Evolutionary conservation across 2,329 filamentous ascomycete species (phyloP).

Genomic region (Pseudogymnoascus sp.): DNA sequence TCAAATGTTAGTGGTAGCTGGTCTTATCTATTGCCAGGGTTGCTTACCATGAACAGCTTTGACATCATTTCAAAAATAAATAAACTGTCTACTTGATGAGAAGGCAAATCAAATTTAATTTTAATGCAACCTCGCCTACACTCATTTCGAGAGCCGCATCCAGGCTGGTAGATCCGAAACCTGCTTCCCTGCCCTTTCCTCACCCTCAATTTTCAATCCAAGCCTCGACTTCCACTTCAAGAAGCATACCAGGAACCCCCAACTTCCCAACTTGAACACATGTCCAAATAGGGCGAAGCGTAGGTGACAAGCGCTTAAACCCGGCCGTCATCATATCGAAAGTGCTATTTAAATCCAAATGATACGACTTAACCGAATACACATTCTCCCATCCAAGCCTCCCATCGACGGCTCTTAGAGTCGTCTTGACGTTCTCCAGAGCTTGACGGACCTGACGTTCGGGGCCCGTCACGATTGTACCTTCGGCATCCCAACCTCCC

Average conservation of each 20-base stretch:
- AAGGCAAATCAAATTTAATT: no score
- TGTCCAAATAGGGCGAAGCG: conserved; percentile 21
- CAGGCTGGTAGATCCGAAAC: no score
- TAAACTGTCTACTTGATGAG: no score
- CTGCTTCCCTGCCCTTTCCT: no score
- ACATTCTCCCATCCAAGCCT: conserved; percentile 14
- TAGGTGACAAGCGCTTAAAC: conserved; percentile 18
- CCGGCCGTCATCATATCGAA: conserved; percentile 18
- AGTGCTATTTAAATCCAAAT: conserved; percentile 16
- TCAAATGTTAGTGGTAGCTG: no score
- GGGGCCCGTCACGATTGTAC: conserved; percentile 13
- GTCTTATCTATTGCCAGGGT: no score
- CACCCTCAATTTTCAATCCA: no score
- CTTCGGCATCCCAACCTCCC: conserved; percentile 21
- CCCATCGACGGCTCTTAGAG: conserved; percentile 15
- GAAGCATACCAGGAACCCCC: conserved; percentile 46
- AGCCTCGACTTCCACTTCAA: conserved; percentile 32
- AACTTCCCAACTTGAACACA: conserved; percentile 19
- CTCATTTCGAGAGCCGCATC: no score
- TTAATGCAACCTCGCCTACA: no score
- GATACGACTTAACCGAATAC: conserved; percentile 19
- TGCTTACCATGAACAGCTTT: no score
- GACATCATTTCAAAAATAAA: no score
- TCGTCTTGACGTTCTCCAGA: conserved; percentile 20
- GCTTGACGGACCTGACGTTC: conserved; percentile 17